Conservation (phyloP, 1,284 basidiomycete genomes). For the Athelia psychrophila region DNA sequence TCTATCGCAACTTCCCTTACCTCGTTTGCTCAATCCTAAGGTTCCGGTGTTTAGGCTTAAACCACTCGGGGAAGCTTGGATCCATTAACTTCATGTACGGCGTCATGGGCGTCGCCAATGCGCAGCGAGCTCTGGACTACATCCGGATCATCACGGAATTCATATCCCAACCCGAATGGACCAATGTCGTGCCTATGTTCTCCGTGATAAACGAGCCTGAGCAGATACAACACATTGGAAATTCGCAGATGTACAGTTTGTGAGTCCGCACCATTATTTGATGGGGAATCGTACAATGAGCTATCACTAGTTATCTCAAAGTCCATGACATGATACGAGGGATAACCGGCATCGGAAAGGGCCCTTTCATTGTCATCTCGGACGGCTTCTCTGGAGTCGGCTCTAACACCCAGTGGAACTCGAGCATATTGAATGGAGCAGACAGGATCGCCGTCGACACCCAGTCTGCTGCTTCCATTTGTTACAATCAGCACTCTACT, state of each 20-base stretch:
- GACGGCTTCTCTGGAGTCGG: slow-evolving; percentile 51
- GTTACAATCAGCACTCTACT: too few relatives aligned
- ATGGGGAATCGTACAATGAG: slow-evolving; percentile 8
- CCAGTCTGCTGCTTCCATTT: slow-evolving; percentile 34
- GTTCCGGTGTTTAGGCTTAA: slow-evolving; percentile 33
- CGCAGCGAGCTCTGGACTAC: slow-evolving; percentile 74
- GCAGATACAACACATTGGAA: too few relatives aligned
- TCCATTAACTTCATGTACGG: slow-evolving; percentile 53
- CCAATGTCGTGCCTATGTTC: slow-evolving; percentile 68
- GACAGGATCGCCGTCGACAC: slow-evolving; percentile 66
- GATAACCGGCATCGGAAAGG: slow-evolving; percentile 55
- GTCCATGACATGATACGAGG: slow-evolving; percentile 64
- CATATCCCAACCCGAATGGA: slow-evolving; percentile 71
- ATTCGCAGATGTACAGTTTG: too few relatives aligned
- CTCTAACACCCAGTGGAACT: slow-evolving; percentile 36
- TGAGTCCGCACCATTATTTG: background rate
- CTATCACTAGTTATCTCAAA: slow-evolving; percentile 43
- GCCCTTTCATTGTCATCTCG: slow-evolving; percentile 58
- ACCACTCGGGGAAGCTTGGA: slow-evolving; percentile 48
- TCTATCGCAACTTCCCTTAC: slow-evolving; percentile 1
- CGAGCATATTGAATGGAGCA: slow-evolving; percentile 59
- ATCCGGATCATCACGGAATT: slow-evolving; percentile 75
- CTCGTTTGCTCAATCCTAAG: slow-evolving; percentile 9
- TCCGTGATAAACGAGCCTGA: slow-evolving; percentile 54
- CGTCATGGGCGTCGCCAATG: slow-evolving; percentile 54